These are phyloP conservation scores for Breviolum minutum DNA, from an alignment of 73 alveolate species.

Conservation along the genomic window DNA sequence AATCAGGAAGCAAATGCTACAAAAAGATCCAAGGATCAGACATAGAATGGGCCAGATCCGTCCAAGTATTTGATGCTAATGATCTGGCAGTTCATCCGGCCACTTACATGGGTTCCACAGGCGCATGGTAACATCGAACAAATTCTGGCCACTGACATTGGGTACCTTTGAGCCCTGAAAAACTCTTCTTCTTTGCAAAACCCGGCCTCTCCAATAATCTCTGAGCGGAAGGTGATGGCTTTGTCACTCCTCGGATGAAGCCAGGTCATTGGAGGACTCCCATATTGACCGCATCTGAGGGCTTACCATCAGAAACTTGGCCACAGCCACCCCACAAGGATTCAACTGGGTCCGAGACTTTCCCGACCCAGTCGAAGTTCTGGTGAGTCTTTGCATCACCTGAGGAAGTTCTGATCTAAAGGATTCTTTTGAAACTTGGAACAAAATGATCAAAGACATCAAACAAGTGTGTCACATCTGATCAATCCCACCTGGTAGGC, in stretches of 20 bases:
- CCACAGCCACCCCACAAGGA: too few species aligned
- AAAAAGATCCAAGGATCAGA: background rate
- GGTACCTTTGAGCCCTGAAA: background rate
- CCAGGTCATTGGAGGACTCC: too few species aligned
- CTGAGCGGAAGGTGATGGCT: slow-evolving; percentile 77
- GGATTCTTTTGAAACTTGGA: background rate
- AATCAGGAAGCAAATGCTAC: background rate
- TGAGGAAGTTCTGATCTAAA: background rate
- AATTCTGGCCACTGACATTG: background rate
- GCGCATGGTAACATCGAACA: too few species aligned
- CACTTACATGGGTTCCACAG: too few species aligned
- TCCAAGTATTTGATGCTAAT: slow-evolving; percentile 50
- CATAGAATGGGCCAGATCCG: slow-evolving; percentile 74
- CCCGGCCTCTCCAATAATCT: slow-evolving; percentile 62
- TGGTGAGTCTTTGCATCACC: slow-evolving; percentile 58
- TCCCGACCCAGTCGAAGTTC: background rate
- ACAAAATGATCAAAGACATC: background rate
- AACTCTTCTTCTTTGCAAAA: background rate
- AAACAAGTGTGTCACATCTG: background rate
- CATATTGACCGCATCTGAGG: too few species aligned
- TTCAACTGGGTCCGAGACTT: background rate
- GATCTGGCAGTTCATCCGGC: background rate
- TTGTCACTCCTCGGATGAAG: slow-evolving; percentile 42
- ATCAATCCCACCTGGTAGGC: slow-evolving; percentile 54
- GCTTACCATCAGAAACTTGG: too few species aligned